phyloP scores from a whole-genome alignment of 306 rosid species.

The Cucumis cinereus region DNA sequence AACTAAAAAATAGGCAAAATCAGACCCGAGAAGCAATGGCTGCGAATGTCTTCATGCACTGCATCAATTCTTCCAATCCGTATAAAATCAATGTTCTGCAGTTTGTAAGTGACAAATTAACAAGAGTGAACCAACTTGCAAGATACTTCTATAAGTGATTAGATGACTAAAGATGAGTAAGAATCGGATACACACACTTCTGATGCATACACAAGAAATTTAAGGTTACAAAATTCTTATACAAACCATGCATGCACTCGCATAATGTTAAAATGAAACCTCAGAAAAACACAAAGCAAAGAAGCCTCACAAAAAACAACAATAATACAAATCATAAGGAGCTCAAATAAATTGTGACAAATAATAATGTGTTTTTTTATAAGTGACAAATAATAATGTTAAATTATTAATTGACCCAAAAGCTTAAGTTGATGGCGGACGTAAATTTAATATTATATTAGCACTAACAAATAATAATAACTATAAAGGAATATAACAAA shows the following conservation, averaged over 20 bases:
- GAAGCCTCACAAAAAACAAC: neutral
- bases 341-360: neutral
- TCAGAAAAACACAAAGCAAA: neutral
- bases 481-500: neutral
- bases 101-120: slow-evolving; percentile 7
- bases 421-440: too few relatives aligned
- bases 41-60: slow-evolving; percentile 70
- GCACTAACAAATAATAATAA: neutral
- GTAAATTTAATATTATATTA: too few relatives aligned
- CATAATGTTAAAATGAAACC: neutral
- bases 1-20: slow-evolving; percentile 9
- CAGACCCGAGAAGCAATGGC: slow-evolving; percentile 74
- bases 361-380: neutral
- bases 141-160: neutral
- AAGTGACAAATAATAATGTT: neutral
- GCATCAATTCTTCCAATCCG: slow-evolving; percentile 78
- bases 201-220: neutral
- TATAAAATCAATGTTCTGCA: slow-evolving; percentile 70
- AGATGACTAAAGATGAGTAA: neutral
- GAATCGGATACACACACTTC: neutral
- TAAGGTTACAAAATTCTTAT: neutral
- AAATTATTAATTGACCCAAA: too few relatives aligned
- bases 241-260: neutral
- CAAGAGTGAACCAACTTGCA: neutral
- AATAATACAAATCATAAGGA: neutral